Evolutionary conservation across 2,329 filamentous ascomycete genomes (phyloP).

Genomic region (Byssochlamys sp.): DNA sequence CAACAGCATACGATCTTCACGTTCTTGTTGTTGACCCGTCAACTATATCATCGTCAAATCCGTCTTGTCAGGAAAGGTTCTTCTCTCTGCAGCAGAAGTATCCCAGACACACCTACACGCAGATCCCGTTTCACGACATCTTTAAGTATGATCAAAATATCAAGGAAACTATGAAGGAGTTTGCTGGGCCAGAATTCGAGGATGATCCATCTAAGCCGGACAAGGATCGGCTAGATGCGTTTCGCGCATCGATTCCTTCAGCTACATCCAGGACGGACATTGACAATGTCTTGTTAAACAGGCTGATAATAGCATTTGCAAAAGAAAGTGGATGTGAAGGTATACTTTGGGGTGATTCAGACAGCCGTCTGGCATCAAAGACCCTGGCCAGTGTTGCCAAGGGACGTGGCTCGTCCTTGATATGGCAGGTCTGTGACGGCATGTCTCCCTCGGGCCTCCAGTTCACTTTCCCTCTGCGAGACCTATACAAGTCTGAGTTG

Average conservation of each 20-base stretch:
- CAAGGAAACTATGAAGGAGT: conserved; percentile 22
- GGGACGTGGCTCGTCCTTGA: conserved; percentile 72
- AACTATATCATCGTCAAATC: conserved; percentile 14
- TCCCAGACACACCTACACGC: conserved; percentile 55
- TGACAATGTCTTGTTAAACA: conserved; percentile 57
- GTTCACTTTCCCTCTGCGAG: conserved; percentile 73
- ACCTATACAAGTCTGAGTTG: conserved; percentile 75
- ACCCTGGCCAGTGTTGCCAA: conserved; percentile 83
- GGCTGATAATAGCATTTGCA: conserved; percentile 60
- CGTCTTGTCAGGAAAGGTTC: conserved; percentile 23
- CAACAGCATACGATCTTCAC: conserved; percentile 57
- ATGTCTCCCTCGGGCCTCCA: conserved; percentile 46
- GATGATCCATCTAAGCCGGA: conserved; percentile 23
- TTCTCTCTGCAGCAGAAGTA: conserved; percentile 49
- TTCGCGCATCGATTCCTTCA: conserved; percentile 57
- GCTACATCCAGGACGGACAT: conserved; percentile 69
- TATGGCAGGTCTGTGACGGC: conserved; percentile 74
- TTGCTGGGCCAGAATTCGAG: conserved; percentile 16
- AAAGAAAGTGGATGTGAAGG: conserved; percentile 53
- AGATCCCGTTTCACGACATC: conserved; percentile 54
- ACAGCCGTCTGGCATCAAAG: conserved; percentile 76
- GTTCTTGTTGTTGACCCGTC: conserved; percentile 35
- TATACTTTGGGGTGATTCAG: conserved; percentile 75
- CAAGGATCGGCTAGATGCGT: conserved; percentile 41
- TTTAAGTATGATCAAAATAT: conserved; percentile 37